Evolutionary conservation across 2,329 filamentous ascomycete genomes (phyloP).

Genomic region (Penicillium sp.): DNA sequence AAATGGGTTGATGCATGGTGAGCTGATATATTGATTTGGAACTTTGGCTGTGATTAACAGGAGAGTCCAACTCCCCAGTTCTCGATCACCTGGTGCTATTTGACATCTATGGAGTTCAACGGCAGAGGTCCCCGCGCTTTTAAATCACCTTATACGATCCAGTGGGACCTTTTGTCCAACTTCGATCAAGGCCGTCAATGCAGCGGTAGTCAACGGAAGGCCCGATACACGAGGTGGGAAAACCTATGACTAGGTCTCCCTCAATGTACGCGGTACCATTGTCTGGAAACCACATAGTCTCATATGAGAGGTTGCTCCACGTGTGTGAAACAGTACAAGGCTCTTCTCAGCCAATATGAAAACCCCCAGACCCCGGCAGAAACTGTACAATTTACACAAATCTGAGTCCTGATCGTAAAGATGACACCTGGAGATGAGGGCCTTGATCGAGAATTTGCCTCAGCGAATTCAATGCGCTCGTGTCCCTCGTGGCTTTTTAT

Average conservation of each 20-base stretch:
- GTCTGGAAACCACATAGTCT: neutral
- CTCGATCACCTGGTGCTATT: neutral
- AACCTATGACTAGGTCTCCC: neutral
- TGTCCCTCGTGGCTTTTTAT: neutral
- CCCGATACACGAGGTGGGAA: neutral
- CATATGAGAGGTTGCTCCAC: neutral
- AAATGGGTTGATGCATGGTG: neutral
- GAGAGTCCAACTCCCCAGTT: neutral
- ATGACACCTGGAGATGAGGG: neutral
- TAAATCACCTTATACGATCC: neutral
- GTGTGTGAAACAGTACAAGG: neutral
- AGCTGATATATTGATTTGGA: neutral
- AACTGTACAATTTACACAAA: neutral
- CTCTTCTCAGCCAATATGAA: neutral
- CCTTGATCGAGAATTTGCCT: neutral
- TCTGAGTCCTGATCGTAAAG: neutral
- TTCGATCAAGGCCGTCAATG: neutral
- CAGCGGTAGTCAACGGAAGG: neutral
- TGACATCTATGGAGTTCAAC: neutral
- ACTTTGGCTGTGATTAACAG: neutral
- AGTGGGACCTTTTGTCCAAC: neutral
- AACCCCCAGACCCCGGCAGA: neutral
- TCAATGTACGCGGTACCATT: neutral
- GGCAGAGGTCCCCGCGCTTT: neutral
- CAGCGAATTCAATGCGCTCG: neutral